Conservation (phyloP, 352 stramenopile genomes). For the Pythium sp. region DNA sequence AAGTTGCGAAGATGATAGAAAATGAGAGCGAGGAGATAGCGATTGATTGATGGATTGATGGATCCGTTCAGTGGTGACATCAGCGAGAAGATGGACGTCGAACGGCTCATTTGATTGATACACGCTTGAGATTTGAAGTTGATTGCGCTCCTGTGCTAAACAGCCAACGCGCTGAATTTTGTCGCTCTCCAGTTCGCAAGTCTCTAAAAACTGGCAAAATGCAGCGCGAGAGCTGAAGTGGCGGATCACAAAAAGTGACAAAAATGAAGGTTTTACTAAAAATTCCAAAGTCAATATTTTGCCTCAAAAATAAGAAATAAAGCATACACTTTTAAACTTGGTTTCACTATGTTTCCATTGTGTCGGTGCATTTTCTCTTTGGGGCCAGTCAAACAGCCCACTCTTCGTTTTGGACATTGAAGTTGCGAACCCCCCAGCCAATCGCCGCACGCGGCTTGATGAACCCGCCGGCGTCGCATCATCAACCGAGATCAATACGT, state of each 20-base stretch:
- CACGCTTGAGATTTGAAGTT: no score
- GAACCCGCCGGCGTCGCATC: background rate
- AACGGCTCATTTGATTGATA: no score
- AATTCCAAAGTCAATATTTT: background rate
- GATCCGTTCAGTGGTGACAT: no score
- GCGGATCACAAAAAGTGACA: background rate
- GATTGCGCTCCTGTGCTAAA: no score
- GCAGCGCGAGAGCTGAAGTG: background rate
- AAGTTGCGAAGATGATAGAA: no score
- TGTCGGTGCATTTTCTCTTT: background rate
- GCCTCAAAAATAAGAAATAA: background rate
- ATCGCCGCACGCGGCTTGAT: background rate
- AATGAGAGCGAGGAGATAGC: no score
- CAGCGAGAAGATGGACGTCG: no score
- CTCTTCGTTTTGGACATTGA: constrained; percentile 11
- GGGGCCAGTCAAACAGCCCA: background rate
- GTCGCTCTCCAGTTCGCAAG: no score
- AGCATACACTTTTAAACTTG: no score
- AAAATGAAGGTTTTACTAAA: background rate
- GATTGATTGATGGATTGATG: no score
- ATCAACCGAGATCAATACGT: background rate
- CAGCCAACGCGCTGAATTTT: no score
- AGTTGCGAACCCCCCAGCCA: constrained; percentile 2
- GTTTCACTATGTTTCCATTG: background rate
- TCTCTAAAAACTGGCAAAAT: no score